Conservation (phyloP, 371 early-diverging fungal genomes). For the Blyttiomyces sp. region DNA sequence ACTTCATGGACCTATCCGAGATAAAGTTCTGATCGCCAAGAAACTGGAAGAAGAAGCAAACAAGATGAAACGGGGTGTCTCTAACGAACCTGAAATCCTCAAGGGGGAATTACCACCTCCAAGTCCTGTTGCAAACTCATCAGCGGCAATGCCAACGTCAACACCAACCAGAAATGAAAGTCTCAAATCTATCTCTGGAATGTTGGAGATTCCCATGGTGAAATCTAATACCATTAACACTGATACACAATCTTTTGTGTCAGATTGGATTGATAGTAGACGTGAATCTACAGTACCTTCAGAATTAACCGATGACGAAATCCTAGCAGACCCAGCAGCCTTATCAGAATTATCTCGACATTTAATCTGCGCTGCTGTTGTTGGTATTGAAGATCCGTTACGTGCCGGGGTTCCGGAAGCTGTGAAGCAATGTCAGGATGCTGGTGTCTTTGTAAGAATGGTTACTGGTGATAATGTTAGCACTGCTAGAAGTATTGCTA, state of each 20-base stretch:
- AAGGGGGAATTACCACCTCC: neutral
- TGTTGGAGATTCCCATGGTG: neutral
- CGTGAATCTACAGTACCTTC: neutral
- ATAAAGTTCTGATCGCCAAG: slow-evolving; percentile 12
- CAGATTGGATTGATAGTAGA: too few species aligned
- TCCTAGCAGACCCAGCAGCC: slow-evolving; percentile 13
- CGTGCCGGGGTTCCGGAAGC: slow-evolving; percentile 83
- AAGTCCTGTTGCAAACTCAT: neutral
- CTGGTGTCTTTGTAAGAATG: slow-evolving; percentile 81
- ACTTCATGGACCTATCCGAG: slow-evolving; percentile 17
- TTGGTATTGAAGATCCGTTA: slow-evolving; percentile 92
- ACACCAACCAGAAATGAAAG: neutral
- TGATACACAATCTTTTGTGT: slow-evolving; percentile 12
- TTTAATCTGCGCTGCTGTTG: slow-evolving; percentile 67
- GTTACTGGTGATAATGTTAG: slow-evolving; percentile 92
- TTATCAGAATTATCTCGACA: slow-evolving; percentile 42
- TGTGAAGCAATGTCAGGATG: slow-evolving; percentile 70
- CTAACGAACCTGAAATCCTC: neutral
- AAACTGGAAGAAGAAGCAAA: slow-evolving; percentile 11
- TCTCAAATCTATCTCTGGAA: too few species aligned
- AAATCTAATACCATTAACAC: neutral
- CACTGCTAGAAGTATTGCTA: slow-evolving; percentile 88
- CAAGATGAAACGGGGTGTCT: neutral
- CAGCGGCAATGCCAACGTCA: neutral
- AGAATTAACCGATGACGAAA: slow-evolving; percentile 6